A percentile compares a stretch with the other conserved stretches of the same genome.
phyloP scores from a whole-genome alignment of 768 basidiomycete species.

The Tulasnella sp. region DNA sequence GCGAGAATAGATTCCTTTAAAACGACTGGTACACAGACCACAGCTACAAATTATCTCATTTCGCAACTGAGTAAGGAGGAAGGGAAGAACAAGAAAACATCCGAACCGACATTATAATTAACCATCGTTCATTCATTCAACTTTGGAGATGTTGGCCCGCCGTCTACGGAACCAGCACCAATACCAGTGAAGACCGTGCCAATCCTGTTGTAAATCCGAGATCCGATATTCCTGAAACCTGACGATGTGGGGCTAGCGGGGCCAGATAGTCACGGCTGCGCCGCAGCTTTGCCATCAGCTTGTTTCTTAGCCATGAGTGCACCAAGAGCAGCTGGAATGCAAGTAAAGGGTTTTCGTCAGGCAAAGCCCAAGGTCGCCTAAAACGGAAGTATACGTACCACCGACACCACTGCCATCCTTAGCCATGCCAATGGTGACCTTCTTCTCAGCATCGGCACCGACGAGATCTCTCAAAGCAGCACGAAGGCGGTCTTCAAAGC shows the following conservation, averaged over 20 bases:
- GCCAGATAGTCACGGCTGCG: background rate
- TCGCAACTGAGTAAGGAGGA: slow-evolving; percentile 4
- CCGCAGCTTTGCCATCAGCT: background rate
- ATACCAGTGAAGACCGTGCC: background rate
- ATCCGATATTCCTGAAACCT: background rate
- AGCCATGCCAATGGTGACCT: slow-evolving; percentile 83
- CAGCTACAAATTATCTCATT: background rate
- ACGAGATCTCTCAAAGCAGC: slow-evolving; percentile 71
- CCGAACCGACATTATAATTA: background rate
- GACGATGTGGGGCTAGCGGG: background rate
- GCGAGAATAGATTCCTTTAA: background rate
- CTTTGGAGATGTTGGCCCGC: background rate
- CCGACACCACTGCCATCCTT: slow-evolving; percentile 98
- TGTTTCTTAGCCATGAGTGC: slow-evolving; percentile 77
- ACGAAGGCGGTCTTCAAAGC: slow-evolving; percentile 71
- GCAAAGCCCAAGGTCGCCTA: background rate
- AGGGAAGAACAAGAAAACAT: background rate
- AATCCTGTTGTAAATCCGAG: background rate
- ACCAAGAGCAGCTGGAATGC: slow-evolving; percentile 71
- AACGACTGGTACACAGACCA: too few species aligned
- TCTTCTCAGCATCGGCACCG: slow-evolving; percentile 73
- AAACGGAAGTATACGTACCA: slow-evolving; percentile 53
- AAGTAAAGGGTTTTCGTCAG: background rate
- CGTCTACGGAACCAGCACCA: background rate
- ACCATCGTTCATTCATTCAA: background rate